Percentiles rank a stretch among this genome's conserved stretches.
Evolutionary conservation across 306 rosid genomes (phyloP).

Genomic region (Arachis stenosperma): DNA sequence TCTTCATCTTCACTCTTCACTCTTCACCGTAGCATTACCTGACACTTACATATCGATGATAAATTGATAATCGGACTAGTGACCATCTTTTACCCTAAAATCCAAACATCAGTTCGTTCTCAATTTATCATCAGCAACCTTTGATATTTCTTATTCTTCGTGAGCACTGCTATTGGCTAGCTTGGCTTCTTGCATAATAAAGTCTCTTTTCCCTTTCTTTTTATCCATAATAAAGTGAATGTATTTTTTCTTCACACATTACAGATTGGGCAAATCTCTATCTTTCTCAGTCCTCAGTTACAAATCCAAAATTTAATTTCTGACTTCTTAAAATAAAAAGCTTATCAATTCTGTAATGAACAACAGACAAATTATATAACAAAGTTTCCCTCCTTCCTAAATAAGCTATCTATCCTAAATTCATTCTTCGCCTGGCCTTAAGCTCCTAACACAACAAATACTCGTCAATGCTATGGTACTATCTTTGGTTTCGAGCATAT

Average conservation of each 20-base stretch:
- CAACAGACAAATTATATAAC: constrained; percentile 16
- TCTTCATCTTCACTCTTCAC: too few species aligned
- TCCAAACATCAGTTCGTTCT: too few species aligned
- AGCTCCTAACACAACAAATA: constrained; percentile 1
- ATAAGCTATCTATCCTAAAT: constrained; percentile 5
- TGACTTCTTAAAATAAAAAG: constrained; percentile 7
- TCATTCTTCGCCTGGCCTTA: not conserved
- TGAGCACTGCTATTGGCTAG: too few species aligned
- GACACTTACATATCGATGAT: too few species aligned
- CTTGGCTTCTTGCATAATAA: too few species aligned
- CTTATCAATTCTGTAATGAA: constrained; percentile 14
- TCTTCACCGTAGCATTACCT: too few species aligned
- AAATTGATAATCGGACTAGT: too few species aligned
- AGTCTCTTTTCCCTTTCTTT: too few species aligned
- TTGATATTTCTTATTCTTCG: too few species aligned
- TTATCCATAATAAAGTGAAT: not conserved
- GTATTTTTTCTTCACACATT: not conserved
- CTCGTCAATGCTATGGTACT: not conserved
- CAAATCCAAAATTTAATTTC: not conserved
- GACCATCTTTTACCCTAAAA: too few species aligned
- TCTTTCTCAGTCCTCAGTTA: not conserved
- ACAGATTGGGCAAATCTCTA: not conserved
- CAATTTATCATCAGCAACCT: too few species aligned
- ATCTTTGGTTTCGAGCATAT: constrained; percentile 12
- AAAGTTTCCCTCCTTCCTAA: constrained; percentile 6